phyloP scores from a whole-genome alignment of 495 filamentous ascomycete genomes.

The Trichoderma reesei region DNA sequence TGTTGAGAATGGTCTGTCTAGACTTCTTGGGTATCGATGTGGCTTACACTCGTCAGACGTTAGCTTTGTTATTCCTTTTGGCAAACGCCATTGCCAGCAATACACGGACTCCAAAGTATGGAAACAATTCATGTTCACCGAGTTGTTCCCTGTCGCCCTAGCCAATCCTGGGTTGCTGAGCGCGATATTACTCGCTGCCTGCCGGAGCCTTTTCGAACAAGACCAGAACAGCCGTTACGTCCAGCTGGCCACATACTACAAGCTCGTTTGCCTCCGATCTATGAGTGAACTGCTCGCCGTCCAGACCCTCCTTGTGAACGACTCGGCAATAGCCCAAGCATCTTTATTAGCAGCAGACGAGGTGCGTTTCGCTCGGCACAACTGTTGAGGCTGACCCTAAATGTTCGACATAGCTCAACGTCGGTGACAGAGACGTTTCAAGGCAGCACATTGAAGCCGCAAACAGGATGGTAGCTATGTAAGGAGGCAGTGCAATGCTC shows the following conservation, averaged over 20 bases:
- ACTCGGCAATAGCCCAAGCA: neutral
- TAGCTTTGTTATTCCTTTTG: neutral
- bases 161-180: neutral
- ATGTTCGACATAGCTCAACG: neutral
- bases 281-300: neutral
- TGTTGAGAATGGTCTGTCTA: neutral
- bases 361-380: neutral
- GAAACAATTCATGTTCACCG: neutral
- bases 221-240: neutral
- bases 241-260: neutral
- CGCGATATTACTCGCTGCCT: neutral
- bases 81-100: neutral
- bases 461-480: neutral
- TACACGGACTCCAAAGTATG: neutral
- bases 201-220: neutral
- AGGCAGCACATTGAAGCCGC: neutral
- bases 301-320: neutral
- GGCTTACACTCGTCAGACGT: neutral
- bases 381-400: neutral
- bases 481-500: neutral
- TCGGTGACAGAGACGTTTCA: neutral
- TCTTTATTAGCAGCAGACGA: neutral
- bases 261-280: neutral
- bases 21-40: neutral
- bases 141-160: neutral